Conservation (phyloP, 2,329 filamentous ascomycete genomes). For the Passalora sequoiae region DNA sequence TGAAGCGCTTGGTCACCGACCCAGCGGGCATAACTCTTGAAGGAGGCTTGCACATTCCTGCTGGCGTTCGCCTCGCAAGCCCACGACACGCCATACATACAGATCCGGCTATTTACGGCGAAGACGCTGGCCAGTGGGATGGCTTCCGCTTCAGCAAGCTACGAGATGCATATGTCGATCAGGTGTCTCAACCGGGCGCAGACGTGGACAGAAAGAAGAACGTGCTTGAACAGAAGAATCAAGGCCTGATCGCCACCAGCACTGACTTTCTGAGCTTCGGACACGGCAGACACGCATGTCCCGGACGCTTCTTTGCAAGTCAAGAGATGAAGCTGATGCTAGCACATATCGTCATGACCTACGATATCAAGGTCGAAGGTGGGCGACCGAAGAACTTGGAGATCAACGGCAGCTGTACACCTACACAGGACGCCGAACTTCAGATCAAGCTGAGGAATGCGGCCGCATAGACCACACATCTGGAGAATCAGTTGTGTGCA, state of each 20-base stretch:
- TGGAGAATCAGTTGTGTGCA: no score
- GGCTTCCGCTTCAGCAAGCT: constrained; percentile 3
- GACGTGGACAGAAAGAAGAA: constrained; percentile 2
- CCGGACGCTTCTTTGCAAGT: constrained; percentile 41
- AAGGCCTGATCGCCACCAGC: constrained; percentile 5
- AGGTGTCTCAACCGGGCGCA: constrained; percentile 1
- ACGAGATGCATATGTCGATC: constrained; percentile 3
- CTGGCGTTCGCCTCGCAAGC: constrained; percentile 24
- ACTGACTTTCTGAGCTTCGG: constrained; percentile 5
- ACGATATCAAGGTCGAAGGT: constrained; percentile 31
- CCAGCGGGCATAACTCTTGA: constrained; percentile 23
- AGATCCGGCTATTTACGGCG: constrained; percentile 24
- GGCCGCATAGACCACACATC: no score
- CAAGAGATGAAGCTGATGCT: constrained; percentile 30
- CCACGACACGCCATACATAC: constrained; percentile 22
- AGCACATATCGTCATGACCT: constrained; percentile 39
- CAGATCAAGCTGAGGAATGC: not conserved
- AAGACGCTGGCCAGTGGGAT: constrained; percentile 8
- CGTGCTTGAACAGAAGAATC: constrained; percentile 9
- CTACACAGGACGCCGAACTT: not conserved
- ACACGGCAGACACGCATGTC: constrained; percentile 15
- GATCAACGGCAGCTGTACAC: not conserved
- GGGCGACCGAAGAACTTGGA: constrained; percentile 12
- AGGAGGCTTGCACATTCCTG: constrained; percentile 22
- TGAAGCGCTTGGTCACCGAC: constrained; percentile 23